Evolutionary conservation across 305 asterid genomes (phyloP).

Genomic region (Caryopteris hybrid): DNA sequence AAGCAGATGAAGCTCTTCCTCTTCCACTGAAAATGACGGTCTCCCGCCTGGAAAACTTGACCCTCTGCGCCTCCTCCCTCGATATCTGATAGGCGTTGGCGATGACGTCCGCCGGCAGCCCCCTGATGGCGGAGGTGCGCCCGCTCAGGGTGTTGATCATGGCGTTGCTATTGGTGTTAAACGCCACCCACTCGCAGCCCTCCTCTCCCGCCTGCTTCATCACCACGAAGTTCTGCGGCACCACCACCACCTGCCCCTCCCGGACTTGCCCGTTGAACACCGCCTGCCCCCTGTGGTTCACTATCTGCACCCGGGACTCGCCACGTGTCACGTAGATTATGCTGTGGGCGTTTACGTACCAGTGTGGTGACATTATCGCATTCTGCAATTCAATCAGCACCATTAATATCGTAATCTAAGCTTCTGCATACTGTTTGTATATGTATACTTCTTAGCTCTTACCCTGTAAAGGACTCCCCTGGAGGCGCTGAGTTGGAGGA

Average conservation of each 20-base stretch:
- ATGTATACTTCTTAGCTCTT: too few species aligned
- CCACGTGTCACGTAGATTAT: conserved; percentile 49
- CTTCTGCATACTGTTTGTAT: too few species aligned
- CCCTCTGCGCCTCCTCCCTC: conserved; percentile 42
- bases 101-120: conserved; percentile 50
- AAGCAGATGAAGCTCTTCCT: too few species aligned
- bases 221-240: conserved; percentile 56
- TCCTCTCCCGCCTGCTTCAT: conserved; percentile 55
- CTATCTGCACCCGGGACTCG: conserved; percentile 44
- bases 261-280: conserved; percentile 46
- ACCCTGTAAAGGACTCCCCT: conserved; percentile 60
- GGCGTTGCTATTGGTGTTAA: conserved; percentile 65
- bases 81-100: conserved; percentile 41
- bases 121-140: conserved; percentile 59
- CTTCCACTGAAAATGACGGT: conserved; percentile 39
- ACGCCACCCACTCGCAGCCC: conserved; percentile 59
- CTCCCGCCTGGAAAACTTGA: conserved; percentile 41
- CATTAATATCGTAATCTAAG: too few species aligned
- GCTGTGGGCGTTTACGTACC: conserved; percentile 56
- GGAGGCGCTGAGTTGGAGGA: conserved; percentile 56
- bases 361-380: conserved; percentile 58
- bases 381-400: too few species aligned
- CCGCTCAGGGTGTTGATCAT: conserved; percentile 65
- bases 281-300: conserved; percentile 52
- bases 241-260: conserved; percentile 54